Percentiles rank a stretch among this genome's conserved stretches.
These are phyloP conservation scores for Fragaria nilgerrensis DNA, from an alignment of 306 rosid genomes.

Conservation along the genomic window DNA sequence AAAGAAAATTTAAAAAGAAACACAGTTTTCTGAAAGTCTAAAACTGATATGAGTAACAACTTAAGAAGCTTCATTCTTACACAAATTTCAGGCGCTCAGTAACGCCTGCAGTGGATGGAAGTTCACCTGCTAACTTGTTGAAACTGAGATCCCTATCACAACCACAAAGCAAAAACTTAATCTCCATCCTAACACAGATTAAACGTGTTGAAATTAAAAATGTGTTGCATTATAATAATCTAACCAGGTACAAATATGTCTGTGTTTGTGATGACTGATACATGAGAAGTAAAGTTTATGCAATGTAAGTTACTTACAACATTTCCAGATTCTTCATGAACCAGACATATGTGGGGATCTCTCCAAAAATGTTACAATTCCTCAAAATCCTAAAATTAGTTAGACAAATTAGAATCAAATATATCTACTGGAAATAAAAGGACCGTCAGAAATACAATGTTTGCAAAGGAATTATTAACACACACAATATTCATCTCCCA, in stretches of 20 bases:
- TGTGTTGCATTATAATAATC: background rate
- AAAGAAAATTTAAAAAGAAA: too few relatives aligned
- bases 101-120: background rate
- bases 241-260: background rate
- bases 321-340: slow-evolving; percentile 27
- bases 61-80: slow-evolving; percentile 1
- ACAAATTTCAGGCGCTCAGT: slow-evolving; percentile 9
- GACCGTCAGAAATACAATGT: background rate
- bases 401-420: background rate
- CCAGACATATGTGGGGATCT: slow-evolving; percentile 65
- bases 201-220: too few relatives aligned
- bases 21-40: background rate
- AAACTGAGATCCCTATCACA: slow-evolving; percentile 28
- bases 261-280: background rate
- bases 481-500: background rate
- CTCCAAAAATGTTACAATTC: slow-evolving; percentile 65
- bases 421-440: background rate
- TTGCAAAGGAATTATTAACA: background rate
- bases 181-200: background rate
- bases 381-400: slow-evolving; percentile 63
- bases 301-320: slow-evolving; percentile 52
- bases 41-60: background rate
- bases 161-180: background rate
- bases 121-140: slow-evolving; percentile 27
- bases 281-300: background rate